Percentiles rank a stretch among this genome's conserved stretches.
These are phyloP conservation scores for Fusarium nematophilum DNA, from an alignment of 2,329 filamentous ascomycete genomes.

Conservation along the genomic window DNA sequence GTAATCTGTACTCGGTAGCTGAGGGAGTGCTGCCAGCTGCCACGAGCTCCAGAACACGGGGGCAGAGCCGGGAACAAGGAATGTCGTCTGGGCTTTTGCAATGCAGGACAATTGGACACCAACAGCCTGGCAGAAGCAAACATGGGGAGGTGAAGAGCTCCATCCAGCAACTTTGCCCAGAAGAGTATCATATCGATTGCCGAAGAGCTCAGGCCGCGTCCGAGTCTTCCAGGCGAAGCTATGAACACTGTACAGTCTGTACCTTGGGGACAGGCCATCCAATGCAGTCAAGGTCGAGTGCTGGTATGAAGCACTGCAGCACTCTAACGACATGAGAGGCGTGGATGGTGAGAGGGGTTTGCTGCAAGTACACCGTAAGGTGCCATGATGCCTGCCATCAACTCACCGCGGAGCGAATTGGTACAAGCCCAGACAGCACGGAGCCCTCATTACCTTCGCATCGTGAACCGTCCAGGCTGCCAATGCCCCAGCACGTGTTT, in stretches of 20 bases:
- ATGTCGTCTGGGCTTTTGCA: conserved; percentile 22
- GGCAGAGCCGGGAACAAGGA: conserved; percentile 14
- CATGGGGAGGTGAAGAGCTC: neutral
- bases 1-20: conserved; percentile 19
- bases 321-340: conserved; percentile 10
- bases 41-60: conserved; percentile 16
- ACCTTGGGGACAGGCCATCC: no score
- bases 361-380: neutral
- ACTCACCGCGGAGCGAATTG: conserved; percentile 7
- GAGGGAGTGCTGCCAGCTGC: conserved; percentile 3
- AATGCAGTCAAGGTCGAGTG: no score
- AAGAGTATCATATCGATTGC: conserved; percentile 5
- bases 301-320: no score
- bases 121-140: conserved; percentile 7
- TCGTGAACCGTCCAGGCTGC: conserved; percentile 14
- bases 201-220: conserved; percentile 7
- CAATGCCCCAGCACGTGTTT: conserved; percentile 43
- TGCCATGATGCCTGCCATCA: neutral
- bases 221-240: no score
- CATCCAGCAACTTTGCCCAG: neutral
- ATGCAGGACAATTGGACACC: conserved; percentile 3
- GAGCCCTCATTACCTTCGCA: conserved; percentile 1
- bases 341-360: conserved; percentile 3
- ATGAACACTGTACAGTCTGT: no score
- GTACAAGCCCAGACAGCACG: conserved; percentile 7